A percentile compares a stretch with the other conserved stretches of the same genome.
Conservation (phyloP, 768 basidiomycete species). For the Pisolithus microcarpus region DNA sequence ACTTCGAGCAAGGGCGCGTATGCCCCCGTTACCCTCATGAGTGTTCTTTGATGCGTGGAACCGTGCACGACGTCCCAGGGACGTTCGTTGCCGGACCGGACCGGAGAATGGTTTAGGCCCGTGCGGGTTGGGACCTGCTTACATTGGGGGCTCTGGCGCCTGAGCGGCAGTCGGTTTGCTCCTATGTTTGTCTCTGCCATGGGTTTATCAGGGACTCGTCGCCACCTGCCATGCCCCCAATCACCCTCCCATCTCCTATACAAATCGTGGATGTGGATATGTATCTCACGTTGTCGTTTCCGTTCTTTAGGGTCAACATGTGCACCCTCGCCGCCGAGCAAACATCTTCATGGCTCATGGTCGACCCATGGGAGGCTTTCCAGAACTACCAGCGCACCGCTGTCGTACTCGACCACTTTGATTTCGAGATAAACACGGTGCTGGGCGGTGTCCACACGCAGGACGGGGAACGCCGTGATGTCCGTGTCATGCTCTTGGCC, state of each 20-base stretch:
- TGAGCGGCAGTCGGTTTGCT: too few species aligned
- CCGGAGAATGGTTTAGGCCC: too few species aligned
- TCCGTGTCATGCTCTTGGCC: conserved; percentile 88
- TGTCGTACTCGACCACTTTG: conserved; percentile 94
- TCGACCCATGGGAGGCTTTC: conserved; percentile 96
- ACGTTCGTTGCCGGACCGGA: too few species aligned
- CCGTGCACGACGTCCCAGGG: too few species aligned
- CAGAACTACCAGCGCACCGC: conserved; percentile 95
- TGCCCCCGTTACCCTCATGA: not conserved
- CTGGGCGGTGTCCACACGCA: conserved; percentile 71
- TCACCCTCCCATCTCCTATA: not conserved
- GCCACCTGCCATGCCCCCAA: conserved; percentile 3
- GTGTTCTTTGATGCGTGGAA: too few species aligned
- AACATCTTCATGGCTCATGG: conserved; percentile 92
- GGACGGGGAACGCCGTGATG: conserved; percentile 67
- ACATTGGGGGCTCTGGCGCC: too few species aligned
- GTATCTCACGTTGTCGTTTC: conserved; percentile 8
- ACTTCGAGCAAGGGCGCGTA: not conserved
- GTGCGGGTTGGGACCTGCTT: too few species aligned
- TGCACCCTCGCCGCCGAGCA: conserved; percentile 85
- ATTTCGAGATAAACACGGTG: conserved; percentile 85
- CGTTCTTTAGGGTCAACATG: conserved; percentile 64
- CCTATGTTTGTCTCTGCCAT: too few species aligned
- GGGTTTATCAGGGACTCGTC: not conserved
- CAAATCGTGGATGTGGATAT: conserved; percentile 15